A percentile compares a stretch with the other conserved stretches of the same genome.
These are phyloP conservation scores for Cucurbitaria berberidis DNA, from an alignment of 2,329 filamentous ascomycete species.

Conservation along the genomic window DNA sequence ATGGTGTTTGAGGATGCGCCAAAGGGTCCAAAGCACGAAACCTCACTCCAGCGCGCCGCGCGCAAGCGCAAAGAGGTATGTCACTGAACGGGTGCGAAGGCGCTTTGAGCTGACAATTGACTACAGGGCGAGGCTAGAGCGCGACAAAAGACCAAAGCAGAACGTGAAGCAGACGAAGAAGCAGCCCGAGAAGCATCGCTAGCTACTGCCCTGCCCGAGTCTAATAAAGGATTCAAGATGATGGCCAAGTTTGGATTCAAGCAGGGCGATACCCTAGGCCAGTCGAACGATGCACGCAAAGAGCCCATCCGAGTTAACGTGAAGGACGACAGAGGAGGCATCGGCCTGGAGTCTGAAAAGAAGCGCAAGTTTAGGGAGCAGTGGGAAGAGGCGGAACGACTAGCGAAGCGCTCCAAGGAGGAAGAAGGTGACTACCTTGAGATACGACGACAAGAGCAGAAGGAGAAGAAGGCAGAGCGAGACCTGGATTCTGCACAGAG, in stretches of 20 bases:
- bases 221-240: slow-evolving; percentile 91
- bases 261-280: slow-evolving; percentile 75
- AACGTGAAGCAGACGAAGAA: slow-evolving; percentile 76
- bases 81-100: neutral
- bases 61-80: slow-evolving; percentile 60
- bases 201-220: slow-evolving; percentile 70
- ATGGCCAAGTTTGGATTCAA: slow-evolving; percentile 96
- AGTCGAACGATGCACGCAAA: slow-evolving; percentile 58
- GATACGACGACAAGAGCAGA: slow-evolving; percentile 39
- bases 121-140: slow-evolving; percentile 37
- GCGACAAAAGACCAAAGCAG: slow-evolving; percentile 74
- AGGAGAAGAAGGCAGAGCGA: slow-evolving; percentile 61
- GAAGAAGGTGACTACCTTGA: slow-evolving; percentile 47
- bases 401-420: slow-evolving; percentile 55
- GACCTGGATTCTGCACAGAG: slow-evolving; percentile 80
- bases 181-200: slow-evolving; percentile 77
- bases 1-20: slow-evolving; percentile 81
- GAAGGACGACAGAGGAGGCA: slow-evolving; percentile 81
- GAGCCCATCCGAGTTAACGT: slow-evolving; percentile 79
- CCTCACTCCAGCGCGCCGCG: slow-evolving; percentile 65
- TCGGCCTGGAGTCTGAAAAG: slow-evolving; percentile 81
- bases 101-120: slow-evolving; percentile 15
- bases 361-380: slow-evolving; percentile 70
- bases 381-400: slow-evolving; percentile 40
- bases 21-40: slow-evolving; percentile 59